Conservation (phyloP, 371 early-diverging fungal species). For the Cladochytrium tenue region DNA sequence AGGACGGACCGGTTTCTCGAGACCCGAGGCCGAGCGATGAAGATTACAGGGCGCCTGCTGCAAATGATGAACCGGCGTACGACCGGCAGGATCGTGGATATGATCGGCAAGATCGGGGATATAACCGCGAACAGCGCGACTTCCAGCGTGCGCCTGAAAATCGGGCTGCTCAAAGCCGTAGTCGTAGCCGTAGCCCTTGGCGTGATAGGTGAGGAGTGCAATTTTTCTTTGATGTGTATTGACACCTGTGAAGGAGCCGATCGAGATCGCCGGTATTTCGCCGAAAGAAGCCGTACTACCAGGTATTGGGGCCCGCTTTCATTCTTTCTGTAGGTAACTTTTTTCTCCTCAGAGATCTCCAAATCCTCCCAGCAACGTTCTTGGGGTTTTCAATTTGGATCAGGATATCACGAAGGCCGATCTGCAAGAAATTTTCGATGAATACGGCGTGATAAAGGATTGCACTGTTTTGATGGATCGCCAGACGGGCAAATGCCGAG, state of each 20-base stretch:
- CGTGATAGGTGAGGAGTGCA: background rate
- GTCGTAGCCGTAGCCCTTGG: background rate
- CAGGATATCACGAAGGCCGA: slow-evolving; percentile 12
- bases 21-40: background rate
- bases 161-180: background rate
- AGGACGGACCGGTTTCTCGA: background rate
- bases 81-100: background rate
- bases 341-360: background rate
- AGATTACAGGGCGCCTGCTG: background rate
- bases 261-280: background rate
- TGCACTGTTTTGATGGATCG: slow-evolving; percentile 15
- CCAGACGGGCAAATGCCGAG: slow-evolving; percentile 8
- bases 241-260: background rate
- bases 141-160: background rate
- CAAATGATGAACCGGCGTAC: background rate
- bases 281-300: background rate
- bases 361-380: slow-evolving; percentile 16
- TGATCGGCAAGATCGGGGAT: background rate
- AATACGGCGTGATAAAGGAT: slow-evolving; percentile 12
- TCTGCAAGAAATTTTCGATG: slow-evolving; percentile 18
- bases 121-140: background rate
- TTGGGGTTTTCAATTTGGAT: slow-evolving; percentile 12
- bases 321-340: background rate
- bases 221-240: background rate
- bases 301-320: background rate